Conservation (phyloP, 2,329 filamentous ascomycete genomes). For the Colletotrichum sp. region DNA sequence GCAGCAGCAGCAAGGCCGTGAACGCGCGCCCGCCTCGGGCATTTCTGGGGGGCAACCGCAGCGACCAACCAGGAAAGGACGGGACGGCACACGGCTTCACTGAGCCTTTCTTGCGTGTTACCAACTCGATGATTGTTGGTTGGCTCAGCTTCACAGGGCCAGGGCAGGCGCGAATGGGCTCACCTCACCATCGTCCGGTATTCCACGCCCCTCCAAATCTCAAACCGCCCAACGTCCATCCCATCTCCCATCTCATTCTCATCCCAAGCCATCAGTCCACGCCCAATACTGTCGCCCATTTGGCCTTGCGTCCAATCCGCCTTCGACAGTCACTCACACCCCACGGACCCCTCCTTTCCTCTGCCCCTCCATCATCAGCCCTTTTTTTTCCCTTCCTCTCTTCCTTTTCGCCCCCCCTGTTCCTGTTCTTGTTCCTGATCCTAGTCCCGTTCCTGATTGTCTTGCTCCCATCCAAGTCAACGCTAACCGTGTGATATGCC, state of each 20-base stretch:
- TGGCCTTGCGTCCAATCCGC: neutral
- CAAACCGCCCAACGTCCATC: neutral
- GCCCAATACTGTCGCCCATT: neutral
- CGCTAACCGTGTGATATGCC: conserved; percentile 12
- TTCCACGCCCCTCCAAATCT: neutral
- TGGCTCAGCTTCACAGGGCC: neutral
- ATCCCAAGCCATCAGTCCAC: neutral
- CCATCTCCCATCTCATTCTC: neutral
- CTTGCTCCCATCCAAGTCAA: conserved; percentile 9
- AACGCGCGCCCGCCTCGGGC: conserved; percentile 11
- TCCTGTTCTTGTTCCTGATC: neutral
- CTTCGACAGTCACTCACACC: neutral
- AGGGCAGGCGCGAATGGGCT: neutral
- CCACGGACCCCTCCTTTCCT: neutral
- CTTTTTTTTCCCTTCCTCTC: neutral
- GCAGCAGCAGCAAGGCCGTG: neutral
- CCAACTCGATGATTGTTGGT: neutral
- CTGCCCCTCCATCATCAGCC: neutral
- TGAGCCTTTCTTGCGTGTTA: neutral
- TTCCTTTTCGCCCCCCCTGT: neutral
- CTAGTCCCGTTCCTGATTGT: conserved; percentile 10
- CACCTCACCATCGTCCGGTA: neutral
- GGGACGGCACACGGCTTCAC: neutral
- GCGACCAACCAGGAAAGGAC: neutral
- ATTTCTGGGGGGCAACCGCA: neutral